Evolutionary conservation across 306 rosid genomes (phyloP).

Genomic region (Urtica urens): DNA sequence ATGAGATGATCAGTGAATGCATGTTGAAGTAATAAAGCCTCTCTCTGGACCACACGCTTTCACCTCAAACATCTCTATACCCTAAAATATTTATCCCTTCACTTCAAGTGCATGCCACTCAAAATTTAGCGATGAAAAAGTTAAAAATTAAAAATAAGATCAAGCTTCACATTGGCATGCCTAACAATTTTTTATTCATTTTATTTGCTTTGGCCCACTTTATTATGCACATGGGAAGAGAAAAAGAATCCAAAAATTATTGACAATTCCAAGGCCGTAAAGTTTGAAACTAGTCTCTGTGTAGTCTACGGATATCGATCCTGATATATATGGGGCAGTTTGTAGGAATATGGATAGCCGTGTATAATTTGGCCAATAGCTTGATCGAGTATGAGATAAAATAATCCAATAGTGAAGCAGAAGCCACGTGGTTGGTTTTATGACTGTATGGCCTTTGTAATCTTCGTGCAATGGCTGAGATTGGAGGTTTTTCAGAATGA

Average conservation of each 20-base stretch:
- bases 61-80: not conserved
- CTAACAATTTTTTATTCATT: not conserved
- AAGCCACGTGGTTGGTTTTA: slow-evolving; percentile 35
- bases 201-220: slow-evolving; percentile 1
- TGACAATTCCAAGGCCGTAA: no score
- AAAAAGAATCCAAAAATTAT: no score
- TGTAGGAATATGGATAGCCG: not conserved
- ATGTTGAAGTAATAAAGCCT: no score
- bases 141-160: not conserved
- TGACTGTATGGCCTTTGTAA: slow-evolving; percentile 2
- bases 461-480: slow-evolving; percentile 24
- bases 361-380: slow-evolving; percentile 6
- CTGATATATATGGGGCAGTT: not conserved
- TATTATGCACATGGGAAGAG: not conserved
- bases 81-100: not conserved
- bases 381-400: no score
- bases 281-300: no score
- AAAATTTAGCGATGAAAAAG: not conserved
- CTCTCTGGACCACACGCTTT: slow-evolving; percentile 14
- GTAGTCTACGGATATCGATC: not conserved
- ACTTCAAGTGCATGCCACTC: slow-evolving; percentile 1
- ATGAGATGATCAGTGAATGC: no score
- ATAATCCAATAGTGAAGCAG: slow-evolving; percentile 10
- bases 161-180: no score
- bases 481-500: slow-evolving; percentile 29